Evolutionary conservation across 176 grass and related monocot genomes (phyloP), one percentile per base, ranked within the genome.

Genomic region (Bonia amplexicaulis): DNA sequence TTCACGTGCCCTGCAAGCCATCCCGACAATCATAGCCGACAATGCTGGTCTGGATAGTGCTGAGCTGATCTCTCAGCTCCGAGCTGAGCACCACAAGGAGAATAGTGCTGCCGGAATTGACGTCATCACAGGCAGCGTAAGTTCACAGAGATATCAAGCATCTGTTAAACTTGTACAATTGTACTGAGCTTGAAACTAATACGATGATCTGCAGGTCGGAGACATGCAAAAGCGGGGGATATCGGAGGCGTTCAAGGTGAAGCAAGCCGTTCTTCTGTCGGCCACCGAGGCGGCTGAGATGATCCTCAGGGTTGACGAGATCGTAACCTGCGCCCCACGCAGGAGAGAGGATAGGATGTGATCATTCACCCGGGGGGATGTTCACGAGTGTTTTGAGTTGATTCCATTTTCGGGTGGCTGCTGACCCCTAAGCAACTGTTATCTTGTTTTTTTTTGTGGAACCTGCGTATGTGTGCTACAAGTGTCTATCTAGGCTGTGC

Each of bases 51-150:
- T 94, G 78, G 96, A 99, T 74, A 94, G 89, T 12, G 91, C 93
- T 9, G 96, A 99, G 74, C 78, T 99, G 25, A 95, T 94, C 77
- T 99, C 96, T 47, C 96, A 99, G 88, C 96, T 99, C 69, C 90
- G 93, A 64, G 96, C 96, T 29, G 93, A 99, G 91, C 96, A 99
- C 80, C 93, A 99, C 69, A 99, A 87, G 67, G 93, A 96, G 82
- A 85, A 82, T 1, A 82, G 83, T 54, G 86, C 83, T 77, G 70
- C 84, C 86, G 96, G 96, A 69, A 92, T 99, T 25, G 93, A 99
- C 69, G 90, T 99, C 74, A 89, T 96, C 49, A 85, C 86, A 13
- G 93, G 93, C 57, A 45, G 84, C 1, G 96, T 98, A 94, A 91
- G 93, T 74, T 91, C 16, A 74, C 12, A 5, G 19, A 22, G 1